Evolutionary conservation across 176 grass and related monocot genomes (phyloP).

Genomic region (Dendrocalamus sinicus): DNA sequence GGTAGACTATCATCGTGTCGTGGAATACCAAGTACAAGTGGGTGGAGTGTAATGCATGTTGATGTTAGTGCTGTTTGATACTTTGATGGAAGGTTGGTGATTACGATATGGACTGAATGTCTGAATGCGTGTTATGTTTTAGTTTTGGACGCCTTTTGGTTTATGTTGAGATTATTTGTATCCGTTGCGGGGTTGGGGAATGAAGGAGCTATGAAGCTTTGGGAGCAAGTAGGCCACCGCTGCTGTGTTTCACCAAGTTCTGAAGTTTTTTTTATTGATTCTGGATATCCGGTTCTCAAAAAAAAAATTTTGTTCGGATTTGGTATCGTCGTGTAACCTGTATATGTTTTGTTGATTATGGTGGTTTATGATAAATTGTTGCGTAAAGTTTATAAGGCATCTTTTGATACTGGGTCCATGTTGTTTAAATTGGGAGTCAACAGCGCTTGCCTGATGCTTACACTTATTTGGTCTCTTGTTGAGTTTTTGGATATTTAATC

Average conservation of each 20-base stretch:
- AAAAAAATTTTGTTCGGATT: background rate
- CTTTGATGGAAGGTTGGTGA: background rate
- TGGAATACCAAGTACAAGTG: background rate
- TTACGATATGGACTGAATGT: background rate
- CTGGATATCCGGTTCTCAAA: background rate
- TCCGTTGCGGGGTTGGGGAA: background rate
- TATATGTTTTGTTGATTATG: background rate
- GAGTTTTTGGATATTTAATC: slow-evolving; percentile 8
- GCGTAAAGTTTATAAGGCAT: background rate
- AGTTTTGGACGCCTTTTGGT: background rate
- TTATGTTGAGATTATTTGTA: slow-evolving; percentile 11
- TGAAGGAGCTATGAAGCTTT: background rate
- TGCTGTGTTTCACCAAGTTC: background rate
- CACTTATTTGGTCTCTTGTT: background rate
- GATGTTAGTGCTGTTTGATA: background rate
- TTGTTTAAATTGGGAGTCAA: background rate
- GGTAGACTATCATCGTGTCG: background rate
- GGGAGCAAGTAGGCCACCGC: background rate
- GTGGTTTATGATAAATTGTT: slow-evolving; percentile 10
- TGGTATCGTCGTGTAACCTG: background rate
- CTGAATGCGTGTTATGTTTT: background rate
- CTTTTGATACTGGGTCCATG: background rate
- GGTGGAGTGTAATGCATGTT: background rate
- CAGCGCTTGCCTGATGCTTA: background rate
- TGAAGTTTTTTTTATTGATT: background rate